These are phyloP conservation scores for Albifimbria verrucaria DNA, from an alignment of 2,329 filamentous ascomycete species.

Conservation along the genomic window DNA sequence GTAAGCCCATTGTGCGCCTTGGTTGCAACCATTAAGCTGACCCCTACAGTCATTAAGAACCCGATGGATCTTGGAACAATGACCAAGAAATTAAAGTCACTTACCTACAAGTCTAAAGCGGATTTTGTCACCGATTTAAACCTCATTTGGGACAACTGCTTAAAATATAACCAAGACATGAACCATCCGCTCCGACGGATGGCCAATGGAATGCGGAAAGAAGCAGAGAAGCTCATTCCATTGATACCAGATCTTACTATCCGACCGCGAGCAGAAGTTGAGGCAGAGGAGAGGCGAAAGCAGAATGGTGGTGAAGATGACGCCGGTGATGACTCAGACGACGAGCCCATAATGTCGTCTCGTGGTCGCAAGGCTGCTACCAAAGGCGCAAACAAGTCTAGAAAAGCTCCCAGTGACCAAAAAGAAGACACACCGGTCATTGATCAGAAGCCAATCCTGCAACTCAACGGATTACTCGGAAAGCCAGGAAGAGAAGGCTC, in stretches of 20 bases:
- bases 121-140: constrained; percentile 94
- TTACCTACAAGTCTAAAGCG: constrained; percentile 81
- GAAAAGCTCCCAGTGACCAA: constrained; percentile 69
- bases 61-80: constrained; percentile 98
- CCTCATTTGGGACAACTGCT: constrained; percentile 94
- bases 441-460: constrained; percentile 70
- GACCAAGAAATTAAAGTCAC: constrained; percentile 91
- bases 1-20: constrained; percentile 49
- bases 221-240: constrained; percentile 93
- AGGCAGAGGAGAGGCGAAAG: constrained; percentile 80
- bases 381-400: constrained; percentile 73
- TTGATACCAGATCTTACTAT: constrained; percentile 92
- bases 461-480: constrained; percentile 61
- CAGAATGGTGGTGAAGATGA: constrained; percentile 83
- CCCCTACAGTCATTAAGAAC: constrained; percentile 73
- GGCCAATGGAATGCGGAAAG: constrained; percentile 93
- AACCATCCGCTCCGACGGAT: constrained; percentile 86
- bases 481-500: constrained; percentile 67
- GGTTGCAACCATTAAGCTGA: constrained; percentile 14
- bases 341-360: constrained; percentile 97
- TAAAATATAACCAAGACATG: constrained; percentile 91
- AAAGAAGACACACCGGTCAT: constrained; percentile 76
- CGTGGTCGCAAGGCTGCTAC: constrained; percentile 80
- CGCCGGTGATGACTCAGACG: constrained; percentile 86
- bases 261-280: constrained; percentile 87